These are phyloP conservation scores for Sinapis alba DNA, from an alignment of 441 rosid species.

Conservation along the genomic window DNA sequence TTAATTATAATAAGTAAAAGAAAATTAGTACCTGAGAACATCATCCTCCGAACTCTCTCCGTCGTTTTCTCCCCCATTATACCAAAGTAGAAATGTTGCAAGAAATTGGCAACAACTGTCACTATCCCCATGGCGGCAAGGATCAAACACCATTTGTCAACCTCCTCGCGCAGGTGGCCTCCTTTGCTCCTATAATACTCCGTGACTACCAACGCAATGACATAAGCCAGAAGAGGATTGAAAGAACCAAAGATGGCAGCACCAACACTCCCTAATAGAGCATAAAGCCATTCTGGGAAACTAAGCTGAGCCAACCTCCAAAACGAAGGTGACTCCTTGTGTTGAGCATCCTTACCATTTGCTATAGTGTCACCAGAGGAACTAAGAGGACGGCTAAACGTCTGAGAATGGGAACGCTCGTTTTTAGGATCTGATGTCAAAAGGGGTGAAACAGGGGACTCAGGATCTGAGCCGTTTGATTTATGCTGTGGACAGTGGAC, in stretches of 20 bases:
- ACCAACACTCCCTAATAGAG: constrained; percentile 93
- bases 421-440: constrained; percentile 96
- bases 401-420: constrained; percentile 99
- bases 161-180: constrained; percentile 70
- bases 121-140: constrained; percentile 94
- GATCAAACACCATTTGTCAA: constrained; percentile 93
- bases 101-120: constrained; percentile 89
- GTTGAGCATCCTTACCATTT: constrained; percentile 52
- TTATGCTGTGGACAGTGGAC: constrained; percentile 65
- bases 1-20: constrained; percentile 3
- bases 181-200: constrained; percentile 58
- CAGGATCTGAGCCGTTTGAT: constrained; percentile 90
- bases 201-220: constrained; percentile 49
- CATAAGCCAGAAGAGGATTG: constrained; percentile 94
- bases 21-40: constrained; percentile 84
- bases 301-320: constrained; percentile 93
- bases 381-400: constrained; percentile 91
- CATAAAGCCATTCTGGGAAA: constrained; percentile 95
- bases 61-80: constrained; percentile 99
- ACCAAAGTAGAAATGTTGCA: constrained; percentile 98
- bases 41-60: constrained; percentile 95
- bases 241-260: constrained; percentile 96
- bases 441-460: constrained; percentile 98
- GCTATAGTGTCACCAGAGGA: constrained; percentile 68
- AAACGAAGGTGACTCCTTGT: constrained; percentile 77